These are phyloP conservation scores for Cutaneotrichosporon curvatum DNA, from an alignment of 1,284 basidiomycete genomes.

Conservation along the genomic window DNA sequence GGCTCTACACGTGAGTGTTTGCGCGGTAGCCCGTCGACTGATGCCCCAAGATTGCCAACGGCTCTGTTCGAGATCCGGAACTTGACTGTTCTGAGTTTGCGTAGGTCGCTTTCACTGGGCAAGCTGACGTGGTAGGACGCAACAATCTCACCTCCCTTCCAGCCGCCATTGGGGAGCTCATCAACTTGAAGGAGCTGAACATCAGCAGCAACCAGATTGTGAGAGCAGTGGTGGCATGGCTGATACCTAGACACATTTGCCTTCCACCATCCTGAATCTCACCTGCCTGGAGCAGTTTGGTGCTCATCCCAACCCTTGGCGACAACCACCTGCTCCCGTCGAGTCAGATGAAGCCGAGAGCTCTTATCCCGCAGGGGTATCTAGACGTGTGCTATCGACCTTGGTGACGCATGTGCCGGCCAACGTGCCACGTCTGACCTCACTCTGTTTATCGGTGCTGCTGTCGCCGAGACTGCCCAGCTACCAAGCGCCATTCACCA, in stretches of 20 bases:
- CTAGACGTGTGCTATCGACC: constrained; percentile 1
- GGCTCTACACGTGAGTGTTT: constrained; percentile 29
- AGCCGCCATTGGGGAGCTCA: constrained; percentile 40
- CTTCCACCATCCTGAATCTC: constrained; percentile 40
- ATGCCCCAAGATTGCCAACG: constrained; percentile 34
- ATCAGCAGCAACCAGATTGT: constrained; percentile 44
- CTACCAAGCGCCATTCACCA: constrained; percentile 36
- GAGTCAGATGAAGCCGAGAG: too few species aligned
- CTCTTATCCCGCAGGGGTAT: neutral
- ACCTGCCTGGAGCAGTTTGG: constrained; percentile 19
- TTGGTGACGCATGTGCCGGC: neutral
- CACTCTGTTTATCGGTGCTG: constrained; percentile 33
- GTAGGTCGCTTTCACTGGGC: constrained; percentile 15
- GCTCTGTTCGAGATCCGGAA: constrained; percentile 42
- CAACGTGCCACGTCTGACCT: constrained; percentile 24
- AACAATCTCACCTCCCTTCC: constrained; percentile 38
- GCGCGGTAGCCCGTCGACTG: neutral
- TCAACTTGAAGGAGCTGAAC: constrained; percentile 39
- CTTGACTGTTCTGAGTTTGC: constrained; percentile 35
- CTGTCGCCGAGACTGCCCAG: constrained; percentile 32
- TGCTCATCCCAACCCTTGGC: constrained; percentile 26
- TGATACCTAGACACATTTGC: constrained; percentile 30
- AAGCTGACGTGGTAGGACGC: constrained; percentile 21
- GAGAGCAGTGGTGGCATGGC: constrained; percentile 9
- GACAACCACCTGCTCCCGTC: too few species aligned